Evolutionary conservation across 176 grass and related monocot species (phyloP), one percentile per base, ranked within the genome.

Genomic region (Tillandsia fasciculata): DNA sequence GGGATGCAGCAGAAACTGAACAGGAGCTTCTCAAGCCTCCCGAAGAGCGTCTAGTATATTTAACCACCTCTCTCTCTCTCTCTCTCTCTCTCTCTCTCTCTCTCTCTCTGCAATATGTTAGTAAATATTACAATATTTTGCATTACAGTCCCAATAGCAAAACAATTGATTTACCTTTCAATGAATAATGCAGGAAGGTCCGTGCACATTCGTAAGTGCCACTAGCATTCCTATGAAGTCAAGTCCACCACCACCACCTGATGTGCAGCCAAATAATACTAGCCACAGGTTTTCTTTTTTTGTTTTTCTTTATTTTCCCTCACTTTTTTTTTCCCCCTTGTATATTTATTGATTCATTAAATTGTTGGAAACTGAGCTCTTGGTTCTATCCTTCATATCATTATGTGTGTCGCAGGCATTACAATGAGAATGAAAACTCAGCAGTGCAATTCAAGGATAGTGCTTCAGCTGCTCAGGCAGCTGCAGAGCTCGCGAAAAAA

Each of bases 11-110:
- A 48, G 94, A 99, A 75, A 85, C 84, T 64, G 94, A 99, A 69
- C 82, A 83, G 63, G 94, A 82, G 72, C 94, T 99, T 88, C 94
- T 99, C 20, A 88, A 93, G 83, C 86, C 84, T 64, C 42, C 86
- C 49, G 84, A 93, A 75, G 87, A 88, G 67, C 67, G 79, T 9
- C 72, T 96, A 63, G 91, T 96, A 80, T 51, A 26, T 57, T 20
- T 22, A 69, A 24, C 27, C 64, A 68, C 28, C 52, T 71, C 28
- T 71, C 15, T 66, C 69, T 10, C 59, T n/a, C n/a, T n/a, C n/a
- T n/a, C n/a, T n/a, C n/a, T n/a, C n/a, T n/a, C n/a, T n/a, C n/a
- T n/a, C n/a, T n/a, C n/a, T n/a, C n/a, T n/a, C n/a, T n/a, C n/a
- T 42, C 33, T 42, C 33, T 42, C 28, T 29, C 28, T 29, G 24